Conservation (phyloP, 257 asterid species). For the Solanum stenotomum region DNA sequence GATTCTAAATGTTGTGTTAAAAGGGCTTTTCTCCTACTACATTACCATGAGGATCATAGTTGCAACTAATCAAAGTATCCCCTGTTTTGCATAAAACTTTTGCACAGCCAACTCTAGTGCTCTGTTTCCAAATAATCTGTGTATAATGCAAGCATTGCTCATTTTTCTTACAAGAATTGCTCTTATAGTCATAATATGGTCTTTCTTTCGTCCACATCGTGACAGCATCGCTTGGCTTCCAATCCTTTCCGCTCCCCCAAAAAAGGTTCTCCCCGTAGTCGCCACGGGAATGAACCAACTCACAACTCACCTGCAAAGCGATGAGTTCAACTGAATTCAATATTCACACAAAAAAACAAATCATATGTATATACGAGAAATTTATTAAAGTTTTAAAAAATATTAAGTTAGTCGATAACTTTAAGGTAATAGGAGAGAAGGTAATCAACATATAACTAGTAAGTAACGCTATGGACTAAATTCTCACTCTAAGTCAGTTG, state of each 20-base stretch:
- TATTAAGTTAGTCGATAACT: neutral
- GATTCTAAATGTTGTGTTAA: neutral
- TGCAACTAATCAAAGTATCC: constrained; percentile 6
- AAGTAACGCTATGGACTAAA: neutral
- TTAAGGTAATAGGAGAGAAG: neutral
- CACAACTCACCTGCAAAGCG: neutral
- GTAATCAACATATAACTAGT: neutral
- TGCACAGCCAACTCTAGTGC: constrained; percentile 9
- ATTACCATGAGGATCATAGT: constrained; percentile 15
- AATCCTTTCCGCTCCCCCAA: constrained; percentile 12
- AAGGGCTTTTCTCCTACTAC: constrained; percentile 10
- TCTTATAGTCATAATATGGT: neutral
- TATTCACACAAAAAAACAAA: neutral
- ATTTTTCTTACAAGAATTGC: constrained; percentile 4
- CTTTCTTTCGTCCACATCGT: constrained; percentile 2
- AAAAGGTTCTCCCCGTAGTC: constrained; percentile 14
- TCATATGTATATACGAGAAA: neutral
- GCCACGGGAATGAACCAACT: constrained; percentile 1
- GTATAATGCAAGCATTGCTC: constrained; percentile 14
- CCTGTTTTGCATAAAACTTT: constrained; percentile 6
- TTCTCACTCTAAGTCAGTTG: neutral
- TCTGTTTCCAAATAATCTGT: constrained; percentile 7
- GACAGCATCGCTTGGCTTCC: constrained; percentile 5
- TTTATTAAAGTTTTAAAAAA: neutral
- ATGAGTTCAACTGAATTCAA: neutral